Conservation (phyloP, 1,139 yeast species). For the Geotrichum carabidarum region DNA sequence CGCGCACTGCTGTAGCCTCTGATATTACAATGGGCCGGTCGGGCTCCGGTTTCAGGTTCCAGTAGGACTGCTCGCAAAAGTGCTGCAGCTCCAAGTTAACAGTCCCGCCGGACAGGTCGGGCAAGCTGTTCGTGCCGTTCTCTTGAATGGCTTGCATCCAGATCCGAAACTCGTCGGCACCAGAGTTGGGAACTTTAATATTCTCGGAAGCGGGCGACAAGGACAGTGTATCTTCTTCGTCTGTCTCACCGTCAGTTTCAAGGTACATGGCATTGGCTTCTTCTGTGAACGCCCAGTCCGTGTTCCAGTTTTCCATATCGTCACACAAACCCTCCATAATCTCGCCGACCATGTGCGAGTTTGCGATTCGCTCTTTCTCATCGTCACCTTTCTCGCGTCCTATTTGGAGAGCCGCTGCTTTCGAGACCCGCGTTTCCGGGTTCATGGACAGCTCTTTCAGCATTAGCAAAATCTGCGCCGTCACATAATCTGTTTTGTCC, state of each 20-base stretch:
- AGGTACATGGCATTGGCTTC: background rate
- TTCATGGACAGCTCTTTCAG: slow-evolving; percentile 11
- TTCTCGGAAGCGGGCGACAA: background rate
- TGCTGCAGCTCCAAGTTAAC: slow-evolving; percentile 11
- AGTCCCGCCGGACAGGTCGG: slow-evolving; percentile 5
- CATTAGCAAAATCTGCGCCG: slow-evolving; percentile 12
- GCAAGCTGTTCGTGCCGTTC: background rate
- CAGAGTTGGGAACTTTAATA: background rate
- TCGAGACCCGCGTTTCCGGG: slow-evolving; percentile 5
- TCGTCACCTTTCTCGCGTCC: background rate
- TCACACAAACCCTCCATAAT: slow-evolving; percentile 4
- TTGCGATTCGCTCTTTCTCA: background rate
- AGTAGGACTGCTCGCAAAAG: slow-evolving; percentile 9
- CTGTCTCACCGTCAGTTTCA: background rate
- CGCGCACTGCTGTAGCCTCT: slow-evolving; percentile 10
- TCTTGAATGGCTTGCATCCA: slow-evolving; percentile 1
- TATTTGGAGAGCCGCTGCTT: background rate
- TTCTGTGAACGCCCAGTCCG: slow-evolving; percentile 5
- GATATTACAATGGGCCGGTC: slow-evolving; percentile 5
- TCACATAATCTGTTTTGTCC: slow-evolving; percentile 11
- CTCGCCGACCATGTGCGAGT: background rate
- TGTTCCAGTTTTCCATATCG: slow-evolving; percentile 5
- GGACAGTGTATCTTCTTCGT: background rate
- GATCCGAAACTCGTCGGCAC: background rate
- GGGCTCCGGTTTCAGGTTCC: slow-evolving; percentile 6